phyloP scores from a whole-genome alignment of 225 moss, liverwort and hornwort genomes.

The Asterella californica region DNA sequence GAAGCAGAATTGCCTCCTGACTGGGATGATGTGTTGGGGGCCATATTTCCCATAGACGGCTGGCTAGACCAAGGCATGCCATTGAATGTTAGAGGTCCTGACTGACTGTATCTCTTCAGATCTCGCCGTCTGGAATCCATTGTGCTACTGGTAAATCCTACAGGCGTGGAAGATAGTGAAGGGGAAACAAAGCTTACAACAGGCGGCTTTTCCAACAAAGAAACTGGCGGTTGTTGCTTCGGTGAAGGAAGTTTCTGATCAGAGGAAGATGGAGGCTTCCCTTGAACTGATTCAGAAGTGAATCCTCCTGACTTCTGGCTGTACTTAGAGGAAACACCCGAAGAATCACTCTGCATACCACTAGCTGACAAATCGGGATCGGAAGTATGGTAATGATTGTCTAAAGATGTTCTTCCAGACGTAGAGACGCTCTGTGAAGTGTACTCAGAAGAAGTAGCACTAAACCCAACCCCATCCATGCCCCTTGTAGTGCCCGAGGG shows the following conservation, averaged over 20 bases:
- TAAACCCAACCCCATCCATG: conserved; percentile 22
- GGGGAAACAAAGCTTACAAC: conserved; percentile 51
- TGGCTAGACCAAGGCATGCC: conserved; percentile 42
- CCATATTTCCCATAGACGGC: conserved; percentile 32
- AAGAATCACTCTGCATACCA: conserved; percentile 30
- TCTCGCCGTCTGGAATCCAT: conserved; percentile 32
- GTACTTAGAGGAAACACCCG: conserved; percentile 29
- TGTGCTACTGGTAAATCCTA: conserved; percentile 44
- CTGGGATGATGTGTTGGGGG: conserved; percentile 22
- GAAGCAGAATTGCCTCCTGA: conserved; percentile 13
- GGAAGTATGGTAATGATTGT: conserved; percentile 27
- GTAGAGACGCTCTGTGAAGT: conserved; percentile 35
- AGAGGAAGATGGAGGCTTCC: conserved; percentile 25
- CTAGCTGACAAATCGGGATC: conserved; percentile 21
- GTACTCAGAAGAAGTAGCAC: conserved; percentile 27
- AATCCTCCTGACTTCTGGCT: conserved; percentile 22
- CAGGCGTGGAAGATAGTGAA: conserved; percentile 55
- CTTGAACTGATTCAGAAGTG: conserved; percentile 20
- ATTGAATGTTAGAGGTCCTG: conserved; percentile 61
- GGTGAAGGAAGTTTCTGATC: conserved; percentile 31
- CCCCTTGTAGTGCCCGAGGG: conserved; percentile 21
- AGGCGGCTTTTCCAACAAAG: conserved; percentile 36
- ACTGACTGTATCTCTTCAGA: conserved; percentile 61
- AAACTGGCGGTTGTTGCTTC: conserved; percentile 11
- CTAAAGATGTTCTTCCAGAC: conserved; percentile 41